Percentiles rank a stretch among this genome's conserved stretches.
Conservation (phyloP, 805 yeast genomes). For the Ogataea saltuana region DNA sequence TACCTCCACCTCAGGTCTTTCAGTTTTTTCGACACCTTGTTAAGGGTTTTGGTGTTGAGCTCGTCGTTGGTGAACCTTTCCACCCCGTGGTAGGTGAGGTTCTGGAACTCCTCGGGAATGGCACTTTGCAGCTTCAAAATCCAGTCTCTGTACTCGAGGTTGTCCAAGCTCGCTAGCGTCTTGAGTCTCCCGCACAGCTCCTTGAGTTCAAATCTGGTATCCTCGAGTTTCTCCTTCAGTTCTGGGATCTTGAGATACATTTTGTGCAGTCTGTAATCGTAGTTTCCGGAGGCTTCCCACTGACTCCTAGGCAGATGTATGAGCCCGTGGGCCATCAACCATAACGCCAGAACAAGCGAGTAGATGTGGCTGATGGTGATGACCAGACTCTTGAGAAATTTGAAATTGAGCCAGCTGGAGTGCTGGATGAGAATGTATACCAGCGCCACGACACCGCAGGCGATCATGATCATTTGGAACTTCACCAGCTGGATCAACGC, state of each 20-base stretch:
- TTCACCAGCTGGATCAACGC: constrained; percentile 57
- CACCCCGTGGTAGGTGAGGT: constrained; percentile 27
- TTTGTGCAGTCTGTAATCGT: constrained; percentile 32
- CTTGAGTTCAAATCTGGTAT: constrained; percentile 58
- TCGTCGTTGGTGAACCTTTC: constrained; percentile 32
- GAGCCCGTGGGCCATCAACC: constrained; percentile 85
- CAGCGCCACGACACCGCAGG: constrained; percentile 52
- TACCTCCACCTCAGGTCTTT: constrained; percentile 52
- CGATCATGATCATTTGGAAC: constrained; percentile 60
- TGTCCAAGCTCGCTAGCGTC: constrained; percentile 48
- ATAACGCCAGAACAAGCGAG: constrained; percentile 69
- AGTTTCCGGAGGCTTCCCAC: constrained; percentile 28
- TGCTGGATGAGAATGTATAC: constrained; percentile 55
- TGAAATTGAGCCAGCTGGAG: constrained; percentile 34
- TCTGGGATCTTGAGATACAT: constrained; percentile 56
- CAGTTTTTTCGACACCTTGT: constrained; percentile 52
- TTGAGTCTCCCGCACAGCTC: constrained; percentile 63
- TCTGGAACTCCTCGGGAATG: constrained; percentile 41
- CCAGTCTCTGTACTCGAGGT: constrained; percentile 61
- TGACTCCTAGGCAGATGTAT: constrained; percentile 59
- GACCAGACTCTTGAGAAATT: constrained; percentile 61
- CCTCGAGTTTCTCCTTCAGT: constrained; percentile 61
- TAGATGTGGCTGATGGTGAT: constrained; percentile 79
- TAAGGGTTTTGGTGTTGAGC: constrained; percentile 45
- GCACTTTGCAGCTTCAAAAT: constrained; percentile 53